Conservation (phyloP, 169 alveolate genomes). For the Besnoitia besnoiti region DNA sequence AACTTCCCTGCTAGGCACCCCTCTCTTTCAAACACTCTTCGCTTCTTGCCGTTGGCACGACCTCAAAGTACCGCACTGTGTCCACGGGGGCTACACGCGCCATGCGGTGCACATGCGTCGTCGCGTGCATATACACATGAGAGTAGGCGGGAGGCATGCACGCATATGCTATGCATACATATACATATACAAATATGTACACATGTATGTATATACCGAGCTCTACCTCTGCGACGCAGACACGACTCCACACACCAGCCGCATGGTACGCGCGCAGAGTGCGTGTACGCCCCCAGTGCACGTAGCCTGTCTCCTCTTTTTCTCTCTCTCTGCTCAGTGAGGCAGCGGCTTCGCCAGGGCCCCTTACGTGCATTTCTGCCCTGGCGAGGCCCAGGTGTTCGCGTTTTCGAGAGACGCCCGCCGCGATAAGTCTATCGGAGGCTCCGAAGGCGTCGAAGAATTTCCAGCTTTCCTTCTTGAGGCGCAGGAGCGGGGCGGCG, state of each 20-base stretch:
- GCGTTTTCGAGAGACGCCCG: background rate
- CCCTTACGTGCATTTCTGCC: conserved; percentile 33
- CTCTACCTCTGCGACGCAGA: too few relatives aligned
- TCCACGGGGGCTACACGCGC: too few relatives aligned
- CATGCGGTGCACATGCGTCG: background rate
- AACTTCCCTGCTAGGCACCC: too few relatives aligned
- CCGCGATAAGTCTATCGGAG: background rate
- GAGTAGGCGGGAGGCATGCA: too few relatives aligned
- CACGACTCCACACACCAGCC: too few relatives aligned
- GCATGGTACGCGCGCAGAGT: too few relatives aligned
- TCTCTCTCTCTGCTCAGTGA: background rate
- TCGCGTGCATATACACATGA: background rate
- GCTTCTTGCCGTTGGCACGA: background rate
- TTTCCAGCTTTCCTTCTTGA: conserved; percentile 39
- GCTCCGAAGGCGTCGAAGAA: conserved; percentile 14
- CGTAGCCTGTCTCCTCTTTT: background rate
- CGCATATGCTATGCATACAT: background rate
- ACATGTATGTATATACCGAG: background rate
- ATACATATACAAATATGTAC: background rate
- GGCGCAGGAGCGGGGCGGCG: background rate
- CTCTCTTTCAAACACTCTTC: background rate
- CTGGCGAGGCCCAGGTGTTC: background rate
- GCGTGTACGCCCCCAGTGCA: too few relatives aligned
- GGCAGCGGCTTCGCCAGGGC: background rate
- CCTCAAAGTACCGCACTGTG: background rate